Evolutionary conservation across 225 moss, liverwort and hornwort genomes (phyloP).

Genomic region (Bryum argenteum): DNA sequence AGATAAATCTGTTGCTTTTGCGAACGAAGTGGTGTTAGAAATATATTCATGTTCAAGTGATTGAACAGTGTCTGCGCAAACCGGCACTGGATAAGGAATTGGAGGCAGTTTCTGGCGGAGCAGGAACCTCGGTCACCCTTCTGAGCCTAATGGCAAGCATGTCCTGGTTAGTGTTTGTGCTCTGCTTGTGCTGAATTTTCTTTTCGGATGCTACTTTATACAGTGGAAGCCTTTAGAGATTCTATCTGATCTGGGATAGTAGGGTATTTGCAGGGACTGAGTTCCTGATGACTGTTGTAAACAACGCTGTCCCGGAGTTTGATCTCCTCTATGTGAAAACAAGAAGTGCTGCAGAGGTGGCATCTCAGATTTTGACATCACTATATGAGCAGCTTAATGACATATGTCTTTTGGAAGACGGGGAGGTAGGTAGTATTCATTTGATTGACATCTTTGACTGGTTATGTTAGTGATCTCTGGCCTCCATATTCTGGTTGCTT

Average conservation of each 20-base stretch:
- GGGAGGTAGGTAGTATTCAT: slow-evolving; percentile 59
- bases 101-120: slow-evolving; percentile 73
- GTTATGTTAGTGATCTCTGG: slow-evolving; percentile 5
- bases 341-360: slow-evolving; percentile 77
- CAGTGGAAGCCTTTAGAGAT: slow-evolving; percentile 26
- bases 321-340: slow-evolving; percentile 54
- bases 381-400: slow-evolving; percentile 83
- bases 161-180: slow-evolving; percentile 69
- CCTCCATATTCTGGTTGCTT: slow-evolving; percentile 11
- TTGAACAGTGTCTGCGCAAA: slow-evolving; percentile 70
- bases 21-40: slow-evolving; percentile 11
- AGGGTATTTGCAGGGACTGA: slow-evolving; percentile 98
- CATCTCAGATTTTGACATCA: slow-evolving; percentile 84
- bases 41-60: slow-evolving; percentile 6
- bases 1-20: slow-evolving; percentile 13
- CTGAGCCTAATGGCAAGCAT: slow-evolving; percentile 76
- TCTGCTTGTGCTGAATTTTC: slow-evolving; percentile 16
- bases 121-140: slow-evolving; percentile 79
- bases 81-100: slow-evolving; percentile 85
- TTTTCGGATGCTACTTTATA: background rate
- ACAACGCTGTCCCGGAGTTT: slow-evolving; percentile 77
- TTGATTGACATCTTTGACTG: slow-evolving; percentile 8
- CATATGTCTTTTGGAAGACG: slow-evolving; percentile 88
- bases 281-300: slow-evolving; percentile 81
- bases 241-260: slow-evolving; percentile 40